Evolutionary conservation across 257 asterid genomes (phyloP), one percentile per base, ranked within the genome.

Genomic region (Solanum tarapatanum): DNA sequence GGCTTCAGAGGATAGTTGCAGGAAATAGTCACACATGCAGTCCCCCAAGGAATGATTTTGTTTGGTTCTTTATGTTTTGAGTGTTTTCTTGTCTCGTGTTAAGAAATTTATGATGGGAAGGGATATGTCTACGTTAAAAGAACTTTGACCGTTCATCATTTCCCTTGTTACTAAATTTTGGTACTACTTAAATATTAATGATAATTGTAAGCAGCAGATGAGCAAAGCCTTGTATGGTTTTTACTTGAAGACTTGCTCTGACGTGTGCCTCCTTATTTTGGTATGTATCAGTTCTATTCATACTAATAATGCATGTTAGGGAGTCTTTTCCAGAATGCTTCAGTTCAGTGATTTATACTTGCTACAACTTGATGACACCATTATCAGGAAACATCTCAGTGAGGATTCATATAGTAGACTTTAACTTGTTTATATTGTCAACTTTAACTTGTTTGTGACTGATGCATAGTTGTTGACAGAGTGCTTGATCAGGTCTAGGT

Each of bases 1-100:
- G 84, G 58, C 83, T 86, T 45, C 87, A 26, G 32, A 75, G 83
- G 84, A 74, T 37, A 48, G 84, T 82, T 82, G 85, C 85, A 51
- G 43, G 85, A 82, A 82, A 51, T 82, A 82, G 70, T 30, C 70
- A 1, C 35, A 9, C 85, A 48, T 82, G 41, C 70, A 28, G 69
- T 10, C 19, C 85, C 69, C 37, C 10, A 32, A 48, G 70, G 69
- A 82, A 33, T 73, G 70, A 35, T 73, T 74, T 86, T 79, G 45
- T 35, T 86, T 86, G 43, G 60, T 26, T 45, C 60, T 32, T 85
- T 37, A 8, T 85, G 82, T 69, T 86, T 35, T 7, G n/a, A 68
- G 69, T 85, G 21, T 72, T 64, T 39, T n/a, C 43, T 85, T 11
- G 66, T 24, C 39, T 68, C 23, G 5, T 68, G 35, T 68, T 85